Evolutionary conservation across 2,329 filamentous ascomycete species (phyloP).

Genomic region (Escovopsis weberi): DNA sequence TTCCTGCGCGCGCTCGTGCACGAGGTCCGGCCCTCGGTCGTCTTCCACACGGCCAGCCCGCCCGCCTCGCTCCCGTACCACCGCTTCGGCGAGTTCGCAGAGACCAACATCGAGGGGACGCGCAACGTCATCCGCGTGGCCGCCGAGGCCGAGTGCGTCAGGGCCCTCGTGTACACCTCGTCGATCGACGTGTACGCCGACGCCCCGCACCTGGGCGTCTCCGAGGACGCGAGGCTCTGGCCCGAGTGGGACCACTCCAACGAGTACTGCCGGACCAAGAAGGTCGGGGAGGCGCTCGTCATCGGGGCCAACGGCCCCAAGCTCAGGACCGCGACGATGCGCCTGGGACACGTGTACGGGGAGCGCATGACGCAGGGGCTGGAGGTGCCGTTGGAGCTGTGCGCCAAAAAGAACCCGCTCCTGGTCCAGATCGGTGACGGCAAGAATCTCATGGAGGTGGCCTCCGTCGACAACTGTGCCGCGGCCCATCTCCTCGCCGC

Average conservation of each 20-base stretch:
- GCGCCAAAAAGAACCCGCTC: slow-evolving; percentile 19
- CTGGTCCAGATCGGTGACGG: slow-evolving; percentile 14
- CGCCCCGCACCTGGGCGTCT: slow-evolving; percentile 10
- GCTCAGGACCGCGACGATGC: slow-evolving; percentile 14
- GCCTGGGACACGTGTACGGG: slow-evolving; percentile 19
- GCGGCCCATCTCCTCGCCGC: slow-evolving; percentile 14
- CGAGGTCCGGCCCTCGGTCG: slow-evolving; percentile 12
- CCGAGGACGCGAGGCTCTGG: slow-evolving; percentile 14
- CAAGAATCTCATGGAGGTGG: slow-evolving; percentile 14
- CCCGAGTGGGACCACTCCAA: slow-evolving; percentile 9
- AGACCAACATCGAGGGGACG: slow-evolving; percentile 20
- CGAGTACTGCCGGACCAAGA: slow-evolving; percentile 18
- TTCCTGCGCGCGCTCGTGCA: slow-evolving; percentile 8
- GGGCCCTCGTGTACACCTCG: slow-evolving; percentile 19
- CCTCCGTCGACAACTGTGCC: slow-evolving; percentile 14
- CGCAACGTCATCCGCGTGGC: slow-evolving; percentile 13
- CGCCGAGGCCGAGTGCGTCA: slow-evolving; percentile 6
- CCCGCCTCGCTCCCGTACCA: slow-evolving; percentile 10
- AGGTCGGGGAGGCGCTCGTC: slow-evolving; percentile 16
- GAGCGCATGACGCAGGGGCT: slow-evolving; percentile 16
- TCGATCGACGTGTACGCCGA: slow-evolving; percentile 15
- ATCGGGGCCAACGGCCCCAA: slow-evolving; percentile 13
- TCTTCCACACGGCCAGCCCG: slow-evolving; percentile 21
- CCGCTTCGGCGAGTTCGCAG: slow-evolving; percentile 9
- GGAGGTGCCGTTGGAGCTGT: slow-evolving; percentile 16